Percentiles rank a stretch among this genome's conserved stretches.
Evolutionary conservation across 257 asterid species (phyloP).

Genomic region (Vinca minor): DNA sequence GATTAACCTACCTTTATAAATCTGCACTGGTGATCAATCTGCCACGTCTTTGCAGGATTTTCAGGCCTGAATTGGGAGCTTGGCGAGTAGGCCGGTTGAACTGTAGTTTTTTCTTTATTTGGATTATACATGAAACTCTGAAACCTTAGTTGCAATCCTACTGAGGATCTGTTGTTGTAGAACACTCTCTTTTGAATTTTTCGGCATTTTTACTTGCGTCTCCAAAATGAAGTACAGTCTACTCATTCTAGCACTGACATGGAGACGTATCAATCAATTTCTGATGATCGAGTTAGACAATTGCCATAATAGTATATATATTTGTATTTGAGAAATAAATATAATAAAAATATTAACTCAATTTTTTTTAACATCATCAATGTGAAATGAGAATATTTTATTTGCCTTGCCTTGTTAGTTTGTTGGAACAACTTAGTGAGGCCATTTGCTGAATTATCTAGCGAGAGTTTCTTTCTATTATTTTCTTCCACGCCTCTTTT

Average conservation of each 20-base stretch:
- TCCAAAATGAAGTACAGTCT: constrained; percentile 46
- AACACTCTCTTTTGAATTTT: background rate
- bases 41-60: background rate
- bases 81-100: background rate
- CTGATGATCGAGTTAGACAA: constrained; percentile 37
- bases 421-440: too few species aligned
- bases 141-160: background rate
- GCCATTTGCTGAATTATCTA: too few species aligned
- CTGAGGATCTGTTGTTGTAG: background rate
- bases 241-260: constrained; percentile 31
- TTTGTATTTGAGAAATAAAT: too few species aligned
- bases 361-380: too few species aligned
- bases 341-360: too few species aligned
- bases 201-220: constrained; percentile 1
- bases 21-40: background rate
- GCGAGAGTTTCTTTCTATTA: too few species aligned
- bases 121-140: background rate
- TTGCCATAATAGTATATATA: too few species aligned
- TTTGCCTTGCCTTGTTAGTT: too few species aligned
- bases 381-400: too few species aligned
- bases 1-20: constrained; percentile 46
- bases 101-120: background rate
- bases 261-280: constrained; percentile 33
- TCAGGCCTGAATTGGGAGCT: too few species aligned
- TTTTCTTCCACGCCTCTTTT: too few species aligned